Percentiles rank a stretch among this genome's conserved stretches.
These are phyloP conservation scores for Solanum microdontum DNA, from an alignment of 257 asterid species.

Conservation along the genomic window DNA sequence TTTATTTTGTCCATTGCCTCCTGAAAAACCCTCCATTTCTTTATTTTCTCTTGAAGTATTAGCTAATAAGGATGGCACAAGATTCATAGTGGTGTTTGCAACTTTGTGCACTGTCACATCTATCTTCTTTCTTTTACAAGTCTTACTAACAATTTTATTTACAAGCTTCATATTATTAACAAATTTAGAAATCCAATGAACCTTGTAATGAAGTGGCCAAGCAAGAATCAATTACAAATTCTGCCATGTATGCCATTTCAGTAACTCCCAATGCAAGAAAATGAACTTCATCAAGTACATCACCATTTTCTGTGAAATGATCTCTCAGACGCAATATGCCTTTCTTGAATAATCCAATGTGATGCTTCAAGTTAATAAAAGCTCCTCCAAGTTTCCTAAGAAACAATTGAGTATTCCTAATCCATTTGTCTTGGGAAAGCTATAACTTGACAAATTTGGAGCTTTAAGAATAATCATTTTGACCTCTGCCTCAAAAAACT, in stretches of 20 bases:
- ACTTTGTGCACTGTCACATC: no score
- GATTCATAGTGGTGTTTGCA: no score
- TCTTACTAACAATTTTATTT: no score
- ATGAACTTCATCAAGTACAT: not conserved
- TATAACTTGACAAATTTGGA: not conserved
- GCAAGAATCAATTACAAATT: slow-evolving; percentile 3
- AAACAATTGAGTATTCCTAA: not conserved
- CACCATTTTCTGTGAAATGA: not conserved
- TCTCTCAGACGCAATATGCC: not conserved
- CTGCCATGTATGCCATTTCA: not conserved
- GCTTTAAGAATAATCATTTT: not conserved
- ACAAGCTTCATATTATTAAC: no score
- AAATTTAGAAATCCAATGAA: slow-evolving; percentile 1
- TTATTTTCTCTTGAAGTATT: no score
- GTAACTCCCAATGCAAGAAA: not conserved
- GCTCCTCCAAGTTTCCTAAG: not conserved
- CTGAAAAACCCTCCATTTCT: no score
- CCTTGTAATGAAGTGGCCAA: not conserved
- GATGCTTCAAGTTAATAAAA: not conserved
- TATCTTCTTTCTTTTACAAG: no score
- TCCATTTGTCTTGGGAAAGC: not conserved
- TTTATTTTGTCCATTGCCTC: no score
- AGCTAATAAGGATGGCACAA: no score
- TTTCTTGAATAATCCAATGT: not conserved
- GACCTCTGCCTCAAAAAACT: not conserved